Evolutionary conservation across 495 filamentous ascomycete genomes (phyloP).

Genomic region (Podospora comata): DNA sequence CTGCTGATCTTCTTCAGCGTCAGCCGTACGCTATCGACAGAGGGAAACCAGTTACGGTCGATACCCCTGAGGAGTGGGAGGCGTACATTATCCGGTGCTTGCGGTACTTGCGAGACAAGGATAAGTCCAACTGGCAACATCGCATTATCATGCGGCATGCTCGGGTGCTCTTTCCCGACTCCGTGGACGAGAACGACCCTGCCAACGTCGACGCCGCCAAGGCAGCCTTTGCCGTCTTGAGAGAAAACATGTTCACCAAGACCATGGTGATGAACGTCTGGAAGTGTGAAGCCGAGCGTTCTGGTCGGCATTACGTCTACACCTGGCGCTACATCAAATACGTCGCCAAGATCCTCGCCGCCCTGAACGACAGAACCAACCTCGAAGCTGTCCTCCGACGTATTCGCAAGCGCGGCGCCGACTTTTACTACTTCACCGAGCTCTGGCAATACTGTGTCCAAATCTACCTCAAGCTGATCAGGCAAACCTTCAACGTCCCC

Average conservation of each 20-base stretch:
- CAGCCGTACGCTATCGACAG: constrained; percentile 44
- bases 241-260: constrained; percentile 88
- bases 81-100: constrained; percentile 69
- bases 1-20: constrained; percentile 42
- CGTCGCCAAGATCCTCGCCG: constrained; percentile 68
- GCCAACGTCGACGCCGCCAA: constrained; percentile 40
- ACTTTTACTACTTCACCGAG: constrained; percentile 79
- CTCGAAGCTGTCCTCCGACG: constrained; percentile 79
- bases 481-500: constrained; percentile 61
- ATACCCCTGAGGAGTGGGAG: constrained; percentile 65
- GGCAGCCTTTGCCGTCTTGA: constrained; percentile 71
- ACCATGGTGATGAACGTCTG: constrained; percentile 94
- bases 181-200: constrained; percentile 28
- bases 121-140: constrained; percentile 97
- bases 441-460: constrained; percentile 81
- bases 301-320: constrained; percentile 91
- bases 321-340: constrained; percentile 85
- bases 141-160: constrained; percentile 80
- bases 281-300: constrained; percentile 89
- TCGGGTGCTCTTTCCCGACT: constrained; percentile 63
- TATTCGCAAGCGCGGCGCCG: constrained; percentile 74
- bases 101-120: constrained; percentile 71
- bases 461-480: constrained; percentile 72
- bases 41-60: constrained; percentile 37
- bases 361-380: constrained; percentile 71